Evolutionary conservation across 2,329 filamentous ascomycete genomes (phyloP), one percentile per base, ranked within the genome.

Genomic region (Didymella arachidicola): DNA sequence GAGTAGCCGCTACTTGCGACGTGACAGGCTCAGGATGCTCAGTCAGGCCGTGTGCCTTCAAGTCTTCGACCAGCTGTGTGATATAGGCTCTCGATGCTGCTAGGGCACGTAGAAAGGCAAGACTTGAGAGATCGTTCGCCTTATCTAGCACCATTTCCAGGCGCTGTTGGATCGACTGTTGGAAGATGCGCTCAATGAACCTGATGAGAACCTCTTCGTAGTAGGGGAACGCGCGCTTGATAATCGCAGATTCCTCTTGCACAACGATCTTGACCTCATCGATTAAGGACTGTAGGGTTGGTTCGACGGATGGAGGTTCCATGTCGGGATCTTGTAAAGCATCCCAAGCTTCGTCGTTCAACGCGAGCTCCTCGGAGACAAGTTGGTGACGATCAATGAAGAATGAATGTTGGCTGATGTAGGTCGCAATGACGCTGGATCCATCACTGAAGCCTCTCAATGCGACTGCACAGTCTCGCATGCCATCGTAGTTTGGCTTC

Each of bases 331-430:
- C 95, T 45, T 96, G 94, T 51, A 99, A 83, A 66, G 89, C 89
- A 57, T 98, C 94, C 93, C 94, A 97, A 2, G 80, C 84, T 47
- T 86, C 83, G n/a, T 80, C 85, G 68, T 95, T 91, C 12, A 86
- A 85, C 2, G 84, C 85, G 16, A 96, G 87, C 74, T 97, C 93
- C 70, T 97, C 93, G 0, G 89, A 90, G 48, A 97, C 89, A 57
- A 99, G 82, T 76, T 98, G 94, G 66, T 93, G 95, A 26, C 93
- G 86, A 74, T 98, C 95, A 72, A 99, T 97, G 79, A 99, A 99
- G 83, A 99, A 99, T 72, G 97, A 93, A 79, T 99, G 96, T 77
- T 99, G 95, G 74, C 99, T 99, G 72, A 99, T 94, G 77, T 98
- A 99, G 11, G 94, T 84, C 14, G 92, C 94, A 77, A 97, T 96